A percentile compares a stretch with the other conserved stretches of the same genome.
Conservation (phyloP, 2,329 filamentous ascomycete species). For the Colletotrichum cereale region DNA sequence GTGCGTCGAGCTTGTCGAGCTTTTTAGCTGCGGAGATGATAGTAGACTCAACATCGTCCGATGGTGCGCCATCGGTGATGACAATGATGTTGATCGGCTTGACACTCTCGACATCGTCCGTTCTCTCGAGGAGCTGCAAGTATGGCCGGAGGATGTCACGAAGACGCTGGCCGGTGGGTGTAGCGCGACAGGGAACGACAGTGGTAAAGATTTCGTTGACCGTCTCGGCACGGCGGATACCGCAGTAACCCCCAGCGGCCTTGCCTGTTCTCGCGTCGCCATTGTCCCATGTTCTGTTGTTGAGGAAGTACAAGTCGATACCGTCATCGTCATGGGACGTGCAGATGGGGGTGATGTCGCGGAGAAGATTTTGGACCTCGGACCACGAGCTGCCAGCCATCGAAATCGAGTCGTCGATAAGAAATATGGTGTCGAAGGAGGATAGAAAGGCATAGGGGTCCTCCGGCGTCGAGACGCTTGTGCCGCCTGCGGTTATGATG, state of each 20-base stretch:
- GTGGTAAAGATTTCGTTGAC: slow-evolving; percentile 79
- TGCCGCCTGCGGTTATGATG: too few relatives aligned
- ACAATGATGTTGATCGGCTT: slow-evolving; percentile 93
- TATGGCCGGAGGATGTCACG: slow-evolving; percentile 81
- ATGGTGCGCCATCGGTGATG: slow-evolving; percentile 88
- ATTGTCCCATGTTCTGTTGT: slow-evolving; percentile 64
- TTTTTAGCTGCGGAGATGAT: slow-evolving; percentile 76
- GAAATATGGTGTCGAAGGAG: slow-evolving; percentile 87
- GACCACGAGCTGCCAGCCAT: slow-evolving; percentile 85
- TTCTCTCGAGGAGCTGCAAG: slow-evolving; percentile 57
- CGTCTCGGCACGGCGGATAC: slow-evolving; percentile 67
- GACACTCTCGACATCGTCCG: slow-evolving; percentile 58
- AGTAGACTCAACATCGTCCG: slow-evolving; percentile 80
- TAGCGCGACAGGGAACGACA: slow-evolving; percentile 74
- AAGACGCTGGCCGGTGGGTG: slow-evolving; percentile 81
- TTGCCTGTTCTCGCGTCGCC: slow-evolving; percentile 48
- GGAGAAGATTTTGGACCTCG: slow-evolving; percentile 78
- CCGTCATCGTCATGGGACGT: slow-evolving; percentile 84
- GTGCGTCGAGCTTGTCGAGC: slow-evolving; percentile 77
- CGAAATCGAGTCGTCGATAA: slow-evolving; percentile 90
- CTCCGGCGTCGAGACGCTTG: slow-evolving; percentile 62
- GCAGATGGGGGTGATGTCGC: slow-evolving; percentile 84
- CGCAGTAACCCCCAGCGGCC: slow-evolving; percentile 69
- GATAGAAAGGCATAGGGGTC: slow-evolving; percentile 81
- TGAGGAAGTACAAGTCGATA: slow-evolving; percentile 92